These are phyloP conservation scores for Tuber aestivum DNA, from an alignment of 495 filamentous ascomycete genomes.

Conservation along the genomic window DNA sequence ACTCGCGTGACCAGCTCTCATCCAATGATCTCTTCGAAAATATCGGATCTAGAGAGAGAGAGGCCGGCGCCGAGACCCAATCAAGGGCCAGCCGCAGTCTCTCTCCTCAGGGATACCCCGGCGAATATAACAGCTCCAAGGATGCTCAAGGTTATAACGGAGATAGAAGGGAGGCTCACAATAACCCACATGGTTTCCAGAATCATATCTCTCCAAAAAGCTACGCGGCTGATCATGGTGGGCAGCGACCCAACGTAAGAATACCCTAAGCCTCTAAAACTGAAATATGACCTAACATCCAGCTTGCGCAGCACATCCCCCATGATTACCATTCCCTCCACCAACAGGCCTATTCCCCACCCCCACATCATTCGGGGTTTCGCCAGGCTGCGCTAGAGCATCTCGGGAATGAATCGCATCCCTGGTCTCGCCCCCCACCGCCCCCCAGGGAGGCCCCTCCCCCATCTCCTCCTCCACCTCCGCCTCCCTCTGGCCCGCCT, in stretches of 20 bases:
- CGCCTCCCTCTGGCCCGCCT: neutral
- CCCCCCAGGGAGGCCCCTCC: neutral
- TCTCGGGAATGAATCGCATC: neutral
- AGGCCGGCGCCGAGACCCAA: neutral
- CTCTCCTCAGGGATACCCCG: neutral
- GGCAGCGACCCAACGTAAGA: neutral
- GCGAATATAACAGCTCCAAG: neutral
- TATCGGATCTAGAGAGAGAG: neutral
- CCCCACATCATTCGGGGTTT: neutral
- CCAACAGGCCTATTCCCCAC: neutral
- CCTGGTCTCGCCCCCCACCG: neutral
- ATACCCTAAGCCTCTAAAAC: neutral
- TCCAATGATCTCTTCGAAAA: neutral
- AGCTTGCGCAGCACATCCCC: neutral
- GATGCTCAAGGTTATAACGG: neutral
- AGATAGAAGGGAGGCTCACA: neutral
- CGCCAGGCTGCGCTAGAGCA: neutral
- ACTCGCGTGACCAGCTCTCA: neutral
- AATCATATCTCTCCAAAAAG: neutral
- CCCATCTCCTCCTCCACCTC: neutral
- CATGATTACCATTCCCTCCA: neutral
- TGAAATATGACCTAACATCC: neutral
- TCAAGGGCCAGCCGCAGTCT: neutral
- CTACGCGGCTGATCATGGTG: neutral
- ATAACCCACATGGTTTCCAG: neutral